Evolutionary conservation across 495 filamentous ascomycete genomes (phyloP).

Genomic region (Bombardia bombarda): DNA sequence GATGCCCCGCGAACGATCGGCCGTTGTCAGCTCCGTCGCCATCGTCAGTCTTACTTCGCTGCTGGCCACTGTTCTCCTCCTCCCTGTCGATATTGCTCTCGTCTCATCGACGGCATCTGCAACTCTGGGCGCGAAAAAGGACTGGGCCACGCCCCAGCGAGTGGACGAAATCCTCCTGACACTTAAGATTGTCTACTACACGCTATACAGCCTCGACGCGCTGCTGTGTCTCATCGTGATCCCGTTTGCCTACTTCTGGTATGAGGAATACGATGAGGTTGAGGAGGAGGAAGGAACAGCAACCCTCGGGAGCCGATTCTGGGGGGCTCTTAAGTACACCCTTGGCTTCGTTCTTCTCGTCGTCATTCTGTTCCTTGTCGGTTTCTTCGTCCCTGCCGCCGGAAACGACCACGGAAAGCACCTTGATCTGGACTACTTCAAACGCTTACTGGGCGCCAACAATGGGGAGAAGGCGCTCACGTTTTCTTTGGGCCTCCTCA

Average conservation of each 20-base stretch:
- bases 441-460: conserved; percentile 70
- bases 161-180: conserved; percentile 70
- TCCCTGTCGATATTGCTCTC: conserved; percentile 92
- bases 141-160: conserved; percentile 78
- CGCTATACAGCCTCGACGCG: conserved; percentile 85
- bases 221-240: conserved; percentile 83
- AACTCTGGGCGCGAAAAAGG: conserved; percentile 73
- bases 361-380: conserved; percentile 78
- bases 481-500: conserved; percentile 78
- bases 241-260: conserved; percentile 97
- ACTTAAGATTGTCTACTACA: conserved; percentile 85
- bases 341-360: conserved; percentile 71
- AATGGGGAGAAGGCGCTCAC: conserved; percentile 88
- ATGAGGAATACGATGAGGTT: conserved; percentile 91
- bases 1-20: conserved; percentile 74
- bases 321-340: conserved; percentile 85
- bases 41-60: conserved; percentile 80
- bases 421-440: conserved; percentile 84
- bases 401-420: conserved; percentile 51
- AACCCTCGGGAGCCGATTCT: conserved; percentile 58
- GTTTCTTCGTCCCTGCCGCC: conserved; percentile 83
- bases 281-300: conserved; percentile 70
- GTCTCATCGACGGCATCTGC: conserved; percentile 80
- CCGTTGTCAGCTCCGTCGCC: conserved; percentile 68
- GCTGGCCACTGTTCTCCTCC: conserved; percentile 83